These are phyloP conservation scores for Fusarium torulosum DNA, from an alignment of 2,329 filamentous ascomycete species.

Conservation along the genomic window DNA sequence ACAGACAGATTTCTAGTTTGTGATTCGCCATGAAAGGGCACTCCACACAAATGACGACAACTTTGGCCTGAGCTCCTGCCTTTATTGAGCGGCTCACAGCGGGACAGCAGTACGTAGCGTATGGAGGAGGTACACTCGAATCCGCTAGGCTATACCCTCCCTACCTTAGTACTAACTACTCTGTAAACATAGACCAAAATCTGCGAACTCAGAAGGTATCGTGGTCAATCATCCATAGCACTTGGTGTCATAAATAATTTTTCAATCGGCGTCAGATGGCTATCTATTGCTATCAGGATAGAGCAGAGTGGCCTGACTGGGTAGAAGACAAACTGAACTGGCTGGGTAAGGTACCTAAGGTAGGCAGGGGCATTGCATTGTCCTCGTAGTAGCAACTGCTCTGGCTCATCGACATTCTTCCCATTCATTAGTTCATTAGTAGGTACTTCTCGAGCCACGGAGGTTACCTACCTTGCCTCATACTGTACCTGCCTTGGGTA, in stretches of 20 bases:
- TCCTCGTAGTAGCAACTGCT: not conserved
- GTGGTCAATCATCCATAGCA: too few species aligned
- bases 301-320: not conserved
- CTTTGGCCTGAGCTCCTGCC: constrained; percentile 23
- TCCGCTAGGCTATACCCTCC: too few species aligned
- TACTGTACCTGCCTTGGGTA: not conserved
- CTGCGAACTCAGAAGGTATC: too few species aligned
- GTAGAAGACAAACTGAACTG: too few species aligned
- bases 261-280: too few species aligned
- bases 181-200: too few species aligned
- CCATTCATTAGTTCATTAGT: not conserved
- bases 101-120: not conserved
- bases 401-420: constrained; percentile 30
- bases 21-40: constrained; percentile 36
- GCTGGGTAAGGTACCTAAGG: too few species aligned
- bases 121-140: too few species aligned
- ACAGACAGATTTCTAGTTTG: constrained; percentile 17
- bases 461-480: too few species aligned
- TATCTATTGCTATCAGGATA: not conserved
- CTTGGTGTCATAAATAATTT: too few species aligned
- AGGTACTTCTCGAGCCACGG: not conserved
- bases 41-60: constrained; percentile 39
- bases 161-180: too few species aligned
- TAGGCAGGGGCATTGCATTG: not conserved
- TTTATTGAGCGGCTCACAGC: constrained; percentile 30